Evolutionary conservation across 805 yeast species (phyloP).

Genomic region (Candida cerambycidarum): DNA sequence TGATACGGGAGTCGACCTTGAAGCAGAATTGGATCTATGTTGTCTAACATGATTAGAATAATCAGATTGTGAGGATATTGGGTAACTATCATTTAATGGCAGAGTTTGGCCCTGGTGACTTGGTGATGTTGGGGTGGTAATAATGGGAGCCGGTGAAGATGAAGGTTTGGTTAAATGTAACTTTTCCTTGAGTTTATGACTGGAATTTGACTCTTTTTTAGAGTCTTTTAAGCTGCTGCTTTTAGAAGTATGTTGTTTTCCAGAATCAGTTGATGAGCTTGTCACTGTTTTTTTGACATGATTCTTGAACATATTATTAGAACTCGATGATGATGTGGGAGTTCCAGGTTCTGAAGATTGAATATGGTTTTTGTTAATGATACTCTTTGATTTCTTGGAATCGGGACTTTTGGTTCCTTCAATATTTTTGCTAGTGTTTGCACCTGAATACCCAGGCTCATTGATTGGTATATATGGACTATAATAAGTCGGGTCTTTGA

Average conservation of each 20-base stretch:
- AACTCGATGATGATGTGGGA: constrained; percentile 9
- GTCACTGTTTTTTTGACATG: constrained; percentile 11
- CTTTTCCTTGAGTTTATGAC: constrained; percentile 9
- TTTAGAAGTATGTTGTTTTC: constrained; percentile 7
- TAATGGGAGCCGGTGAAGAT: constrained; percentile 3
- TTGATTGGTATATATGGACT: constrained; percentile 15
- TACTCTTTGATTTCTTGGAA: constrained; percentile 7
- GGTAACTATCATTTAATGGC: constrained; percentile 6
- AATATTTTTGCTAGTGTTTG: no score
- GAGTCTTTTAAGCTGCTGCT: constrained; percentile 14
- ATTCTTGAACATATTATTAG: constrained; percentile 8
- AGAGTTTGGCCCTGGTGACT: constrained; percentile 8
- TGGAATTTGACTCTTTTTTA: constrained; percentile 8
- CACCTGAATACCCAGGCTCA: background rate
- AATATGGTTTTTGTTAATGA: constrained; percentile 11
- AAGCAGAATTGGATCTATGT: constrained; percentile 28
- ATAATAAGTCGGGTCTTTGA: constrained; percentile 11
- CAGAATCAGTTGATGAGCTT: constrained; percentile 16
- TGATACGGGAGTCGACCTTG: constrained; percentile 22
- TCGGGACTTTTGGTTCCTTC: constrained; percentile 7
- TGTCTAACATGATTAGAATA: constrained; percentile 35
- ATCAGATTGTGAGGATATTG: constrained; percentile 10
- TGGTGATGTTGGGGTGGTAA: constrained; percentile 11
- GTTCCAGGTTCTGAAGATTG: constrained; percentile 14
- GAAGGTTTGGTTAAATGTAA: constrained; percentile 1